Base-by-base conservation (phyloP, 441 rosid genomes). In the Adansonia grandidieri region DNA sequence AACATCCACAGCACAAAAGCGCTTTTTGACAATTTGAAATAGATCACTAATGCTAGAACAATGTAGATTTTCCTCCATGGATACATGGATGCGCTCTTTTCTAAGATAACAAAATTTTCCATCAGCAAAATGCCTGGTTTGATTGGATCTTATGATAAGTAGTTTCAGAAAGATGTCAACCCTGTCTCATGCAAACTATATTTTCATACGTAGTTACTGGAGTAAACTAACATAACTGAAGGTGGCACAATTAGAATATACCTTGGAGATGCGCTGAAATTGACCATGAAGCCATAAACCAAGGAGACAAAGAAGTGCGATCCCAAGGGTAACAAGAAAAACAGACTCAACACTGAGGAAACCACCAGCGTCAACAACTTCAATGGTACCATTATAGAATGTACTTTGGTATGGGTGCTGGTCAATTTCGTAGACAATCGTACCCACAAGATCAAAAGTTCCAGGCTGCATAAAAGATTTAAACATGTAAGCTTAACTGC, bases 361-460 rank as follows among this genome's bases (percentile, higher is more conserved):
- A 72, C 90, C 94, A 64, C 96, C 99, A 61, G 91, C 86, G 79
- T 96, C 98, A 70, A 90, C 90, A 53, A 94, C 98, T 90, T 96
- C 99, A 47, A 96, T 85, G 82, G 98, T 94, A 78, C 97, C 97
- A 77, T 96, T 96, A 82, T 90, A 93, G 85, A 94, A 94, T 57
- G 87, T 87, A 82, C 84, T 96, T 80, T 92, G 97, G 84, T 82
- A 90, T 37, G 98, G 91, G 68, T 91, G 89, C 80, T 91, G 90
- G 82, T 91, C 88, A 70, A 96, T 89, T 78, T 96, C 99, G 78
- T 93, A 94, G 56, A 92, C 62, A 75, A 94, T 75, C 68, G 94
- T 88, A 76, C 97, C 99, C 74, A 97, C 98, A 15, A 97, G 98
- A 89, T 97, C 98, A 84, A 94, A 97, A 76, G 85, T 91, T 83